Evolutionary conservation across 495 filamentous ascomycete genomes (phyloP).

Genomic region (Parathielavia hyrcaniae): DNA sequence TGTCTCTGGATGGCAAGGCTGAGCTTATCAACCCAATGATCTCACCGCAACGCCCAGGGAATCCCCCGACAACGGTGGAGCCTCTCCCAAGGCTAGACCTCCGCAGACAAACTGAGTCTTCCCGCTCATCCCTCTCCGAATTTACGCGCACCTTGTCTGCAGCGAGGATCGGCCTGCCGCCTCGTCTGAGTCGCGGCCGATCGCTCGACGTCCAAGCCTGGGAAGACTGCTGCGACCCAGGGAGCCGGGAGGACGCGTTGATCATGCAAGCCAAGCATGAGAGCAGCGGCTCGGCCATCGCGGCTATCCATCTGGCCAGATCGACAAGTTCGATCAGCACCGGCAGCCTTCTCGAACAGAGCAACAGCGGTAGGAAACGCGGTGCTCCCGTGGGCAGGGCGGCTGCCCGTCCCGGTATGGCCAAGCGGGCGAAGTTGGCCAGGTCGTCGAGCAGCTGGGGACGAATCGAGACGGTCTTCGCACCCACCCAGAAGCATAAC

Average conservation of each 20-base stretch:
- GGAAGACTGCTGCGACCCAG: conserved; percentile 73
- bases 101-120: conserved; percentile 44
- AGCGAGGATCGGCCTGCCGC: conserved; percentile 45
- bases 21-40: conserved; percentile 63
- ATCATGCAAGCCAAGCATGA: conserved; percentile 66
- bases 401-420: conserved; percentile 41
- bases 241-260: conserved; percentile 60
- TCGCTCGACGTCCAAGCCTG: conserved; percentile 78
- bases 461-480: conserved; percentile 50
- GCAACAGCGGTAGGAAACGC: conserved; percentile 49
- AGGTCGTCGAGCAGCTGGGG: conserved; percentile 62
- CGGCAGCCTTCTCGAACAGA: conserved; percentile 38
- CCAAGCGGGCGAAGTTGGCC: conserved; percentile 59
- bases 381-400: conserved; percentile 47
- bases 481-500: conserved; percentile 30
- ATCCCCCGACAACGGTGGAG: conserved; percentile 25
- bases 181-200: conserved; percentile 52
- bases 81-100: conserved; percentile 50
- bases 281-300: conserved; percentile 62
- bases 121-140: conserved; percentile 49
- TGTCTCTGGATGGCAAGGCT: conserved; percentile 78
- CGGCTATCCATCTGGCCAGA: conserved; percentile 64
- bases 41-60: conserved; percentile 57
- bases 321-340: conserved; percentile 52
- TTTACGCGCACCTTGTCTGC: background rate